Evolutionary conservation across 495 filamentous ascomycete genomes (phyloP), one percentile per base, ranked within the genome.

Genomic region (Aspergillus funiculosus): DNA sequence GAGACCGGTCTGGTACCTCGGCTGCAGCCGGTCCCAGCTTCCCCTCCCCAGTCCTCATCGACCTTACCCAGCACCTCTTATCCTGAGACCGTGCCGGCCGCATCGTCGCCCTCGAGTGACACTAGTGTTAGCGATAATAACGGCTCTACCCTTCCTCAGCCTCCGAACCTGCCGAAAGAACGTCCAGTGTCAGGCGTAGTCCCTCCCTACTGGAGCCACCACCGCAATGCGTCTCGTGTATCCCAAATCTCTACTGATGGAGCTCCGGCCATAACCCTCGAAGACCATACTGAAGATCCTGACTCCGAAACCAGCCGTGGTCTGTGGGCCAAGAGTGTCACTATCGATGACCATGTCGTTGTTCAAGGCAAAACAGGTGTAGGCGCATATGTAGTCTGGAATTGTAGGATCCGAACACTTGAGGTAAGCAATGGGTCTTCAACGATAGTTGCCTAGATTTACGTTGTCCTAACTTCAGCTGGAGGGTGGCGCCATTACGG

Each of bases 381-480:
- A 13, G 84, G 84, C 3, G 73, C 80, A 0, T 88, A 86, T 62
- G 81, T 87, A 18, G 81, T 85, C 13, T 88, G 84, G 84, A 82
- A 81, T 59, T 85, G 80, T 54, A 78, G 60, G 20, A 75, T 88
- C 26, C 74, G 82, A 54, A 87, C 83, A 2, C 67, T 87, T 22
- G 78, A 86, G 67, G 83, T 85, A 51, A 56, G 77, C n/a, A n/a
- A n/a, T n/a, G n/a, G n/a, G n/a, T n/a, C n/a, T n/a, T n/a, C n/a
- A n/a, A n/a, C n/a, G n/a, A n/a, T n/a, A n/a, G n/a, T n/a, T n/a
- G n/a, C n/a, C n/a, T n/a, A n/a, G n/a, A n/a, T n/a, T n/a, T n/a
- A n/a, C n/a, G n/a, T n/a, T n/a, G n/a, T n/a, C n/a, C 47, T 65
- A 56, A 59, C 39, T 48, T 40, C 29, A 48, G 43, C 34, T 51